These are phyloP conservation scores for Tephrocybe sp. DNA, from an alignment of 768 basidiomycete species.

Conservation along the genomic window DNA sequence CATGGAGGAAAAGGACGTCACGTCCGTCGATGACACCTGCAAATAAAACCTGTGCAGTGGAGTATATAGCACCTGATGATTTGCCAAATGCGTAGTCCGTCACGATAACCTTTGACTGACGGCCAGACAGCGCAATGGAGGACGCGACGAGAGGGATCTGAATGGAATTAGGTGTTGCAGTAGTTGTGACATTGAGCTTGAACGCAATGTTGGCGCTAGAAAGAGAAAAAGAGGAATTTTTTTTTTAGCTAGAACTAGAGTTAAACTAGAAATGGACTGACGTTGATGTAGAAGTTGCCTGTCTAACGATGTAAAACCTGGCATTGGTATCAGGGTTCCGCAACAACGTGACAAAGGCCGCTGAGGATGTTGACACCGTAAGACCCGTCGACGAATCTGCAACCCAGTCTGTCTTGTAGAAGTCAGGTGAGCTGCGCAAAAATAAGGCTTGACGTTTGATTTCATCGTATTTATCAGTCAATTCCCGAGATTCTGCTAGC, in stretches of 20 bases:
- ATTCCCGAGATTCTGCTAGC: conserved; percentile 63
- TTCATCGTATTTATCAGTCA: conserved; percentile 71
- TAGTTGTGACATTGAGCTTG: conserved; percentile 57
- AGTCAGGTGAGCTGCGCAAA: conserved; percentile 73
- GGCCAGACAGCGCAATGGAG: conserved; percentile 58
- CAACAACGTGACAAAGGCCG: conserved; percentile 59
- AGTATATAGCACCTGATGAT: conserved; percentile 55
- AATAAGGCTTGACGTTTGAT: conserved; percentile 78
- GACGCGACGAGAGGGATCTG: conserved; percentile 54
- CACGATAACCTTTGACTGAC: conserved; percentile 72
- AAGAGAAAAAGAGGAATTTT: too few species aligned
- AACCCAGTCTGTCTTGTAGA: conserved; percentile 77
- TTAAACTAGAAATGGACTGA: conserved; percentile 27
- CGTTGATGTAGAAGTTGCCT: conserved; percentile 65
- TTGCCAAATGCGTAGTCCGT: conserved; percentile 71
- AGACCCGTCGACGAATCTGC: conserved; percentile 57
- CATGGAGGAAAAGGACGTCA: conserved; percentile 65
- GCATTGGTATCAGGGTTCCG: conserved; percentile 65
- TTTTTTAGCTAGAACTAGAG: background rate
- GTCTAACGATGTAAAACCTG: conserved; percentile 70
- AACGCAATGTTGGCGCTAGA: conserved; percentile 49
- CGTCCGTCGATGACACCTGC: conserved; percentile 57
- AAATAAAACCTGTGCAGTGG: conserved; percentile 73
- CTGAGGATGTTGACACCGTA: conserved; percentile 34
- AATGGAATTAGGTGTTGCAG: conserved; percentile 35